These are phyloP conservation scores for Cytospora paraplurivora DNA, from an alignment of 2,329 filamentous ascomycete genomes.

Conservation along the genomic window DNA sequence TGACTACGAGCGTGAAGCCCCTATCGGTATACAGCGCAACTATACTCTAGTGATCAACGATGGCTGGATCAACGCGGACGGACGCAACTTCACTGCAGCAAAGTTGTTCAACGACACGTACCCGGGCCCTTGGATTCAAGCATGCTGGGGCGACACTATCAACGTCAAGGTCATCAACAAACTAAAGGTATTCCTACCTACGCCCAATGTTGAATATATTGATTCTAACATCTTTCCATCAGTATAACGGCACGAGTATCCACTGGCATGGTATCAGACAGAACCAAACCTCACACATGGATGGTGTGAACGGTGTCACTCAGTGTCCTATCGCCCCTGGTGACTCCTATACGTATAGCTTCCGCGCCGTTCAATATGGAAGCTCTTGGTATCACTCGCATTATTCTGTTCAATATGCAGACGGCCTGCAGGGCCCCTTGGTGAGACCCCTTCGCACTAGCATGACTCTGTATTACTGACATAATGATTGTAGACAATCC, in stretches of 20 bases:
- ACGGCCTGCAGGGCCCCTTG: constrained; percentile 64
- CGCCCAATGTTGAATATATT: no score
- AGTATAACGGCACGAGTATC: constrained; percentile 60
- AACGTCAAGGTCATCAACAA: constrained; percentile 64
- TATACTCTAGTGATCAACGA: constrained; percentile 17
- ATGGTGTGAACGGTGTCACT: constrained; percentile 62
- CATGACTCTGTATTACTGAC: not conserved
- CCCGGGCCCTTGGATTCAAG: constrained; percentile 61
- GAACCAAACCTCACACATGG: constrained; percentile 65
- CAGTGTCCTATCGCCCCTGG: constrained; percentile 64
- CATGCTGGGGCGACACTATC: constrained; percentile 63
- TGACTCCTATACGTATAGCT: constrained; percentile 61
- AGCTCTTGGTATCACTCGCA: constrained; percentile 45
- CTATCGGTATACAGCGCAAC: constrained; percentile 9
- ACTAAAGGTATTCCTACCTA: constrained; percentile 25
- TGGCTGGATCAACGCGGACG: constrained; percentile 17
- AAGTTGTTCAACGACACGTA: constrained; percentile 56
- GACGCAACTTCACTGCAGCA: constrained; percentile 15
- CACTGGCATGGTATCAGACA: constrained; percentile 72
- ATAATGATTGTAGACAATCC: constrained; percentile 23
- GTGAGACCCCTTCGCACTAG: constrained; percentile 37
- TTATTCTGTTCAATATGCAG: constrained; percentile 59
- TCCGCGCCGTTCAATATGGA: constrained; percentile 50
- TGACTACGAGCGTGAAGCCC: constrained; percentile 9
- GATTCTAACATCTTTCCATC: no score